Conservation (phyloP, 2,329 filamentous ascomycete species). For the Pyricularia pennisetigena region DNA sequence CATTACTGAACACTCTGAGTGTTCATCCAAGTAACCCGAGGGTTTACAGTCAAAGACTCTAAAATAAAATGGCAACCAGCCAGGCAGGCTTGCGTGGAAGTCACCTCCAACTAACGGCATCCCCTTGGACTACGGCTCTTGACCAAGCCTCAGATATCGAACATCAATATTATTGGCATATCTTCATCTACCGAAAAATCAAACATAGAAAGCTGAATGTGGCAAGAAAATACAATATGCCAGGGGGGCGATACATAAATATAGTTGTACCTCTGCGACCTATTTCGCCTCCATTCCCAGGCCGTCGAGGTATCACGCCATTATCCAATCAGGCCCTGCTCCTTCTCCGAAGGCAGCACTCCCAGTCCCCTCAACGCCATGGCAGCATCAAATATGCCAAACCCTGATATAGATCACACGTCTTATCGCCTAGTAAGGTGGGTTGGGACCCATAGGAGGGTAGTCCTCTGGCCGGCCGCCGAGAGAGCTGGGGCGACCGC, state of each 20-base stretch:
- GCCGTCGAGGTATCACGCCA: neutral
- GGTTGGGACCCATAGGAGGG: conserved; percentile 36
- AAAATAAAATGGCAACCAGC: neutral
- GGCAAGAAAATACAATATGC: neutral
- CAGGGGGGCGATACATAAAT: conserved; percentile 3
- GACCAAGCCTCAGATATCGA: neutral
- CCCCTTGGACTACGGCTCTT: neutral
- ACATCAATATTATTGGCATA: conserved; percentile 1
- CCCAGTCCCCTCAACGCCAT: neutral
- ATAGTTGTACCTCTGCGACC: conserved; percentile 5
- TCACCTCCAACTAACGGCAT: neutral
- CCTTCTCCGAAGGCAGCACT: neutral
- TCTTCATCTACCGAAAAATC: neutral
- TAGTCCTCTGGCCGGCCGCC: conserved; percentile 38
- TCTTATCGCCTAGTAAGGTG: conserved; percentile 30
- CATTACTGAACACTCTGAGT: neutral
- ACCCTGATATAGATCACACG: neutral
- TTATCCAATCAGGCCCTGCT: neutral
- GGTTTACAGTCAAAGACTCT: neutral
- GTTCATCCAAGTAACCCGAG: neutral
- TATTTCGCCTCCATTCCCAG: neutral
- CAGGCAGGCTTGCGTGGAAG: neutral
- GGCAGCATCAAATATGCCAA: neutral
- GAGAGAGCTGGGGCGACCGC: conserved; percentile 18
- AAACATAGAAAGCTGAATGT: neutral